Evolutionary conservation across 164 flowering plant species (phyloP).

Genomic region (Liquidambar formosana): DNA sequence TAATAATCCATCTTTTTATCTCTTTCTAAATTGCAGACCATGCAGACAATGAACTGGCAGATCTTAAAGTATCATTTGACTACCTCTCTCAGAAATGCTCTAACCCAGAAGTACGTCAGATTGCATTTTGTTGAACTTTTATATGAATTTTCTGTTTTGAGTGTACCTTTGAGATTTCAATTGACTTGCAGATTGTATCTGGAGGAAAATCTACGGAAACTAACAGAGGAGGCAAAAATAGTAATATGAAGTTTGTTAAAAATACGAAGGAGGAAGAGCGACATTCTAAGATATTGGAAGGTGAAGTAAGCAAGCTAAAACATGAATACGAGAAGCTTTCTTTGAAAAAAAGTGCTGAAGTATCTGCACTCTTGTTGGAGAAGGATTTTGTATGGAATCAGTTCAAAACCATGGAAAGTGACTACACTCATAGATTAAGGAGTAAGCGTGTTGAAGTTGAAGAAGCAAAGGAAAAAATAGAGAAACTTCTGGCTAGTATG

Average conservation of each 20-base stretch:
- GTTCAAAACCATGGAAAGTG: constrained; percentile 55
- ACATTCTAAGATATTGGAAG: constrained; percentile 24
- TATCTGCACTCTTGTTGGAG: constrained; percentile 65
- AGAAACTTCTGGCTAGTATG: constrained; percentile 39
- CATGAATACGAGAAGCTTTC: constrained; percentile 50
- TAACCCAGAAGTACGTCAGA: constrained; percentile 36
- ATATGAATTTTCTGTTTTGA: background rate
- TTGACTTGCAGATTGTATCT: constrained; percentile 29
- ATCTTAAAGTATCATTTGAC: constrained; percentile 49
- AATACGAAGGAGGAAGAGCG: constrained; percentile 15
- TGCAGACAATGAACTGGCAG: constrained; percentile 45
- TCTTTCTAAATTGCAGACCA: constrained; percentile 37
- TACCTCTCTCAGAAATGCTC: constrained; percentile 31
- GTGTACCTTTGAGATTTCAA: background rate
- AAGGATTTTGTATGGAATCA: constrained; percentile 81
- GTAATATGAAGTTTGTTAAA: constrained; percentile 16
- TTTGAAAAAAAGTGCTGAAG: constrained; percentile 49
- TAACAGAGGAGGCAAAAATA: constrained; percentile 12
- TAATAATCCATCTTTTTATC: background rate
- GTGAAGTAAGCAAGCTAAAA: constrained; percentile 52
- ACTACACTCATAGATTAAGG: constrained; percentile 39
- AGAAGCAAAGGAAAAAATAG: constrained; percentile 53
- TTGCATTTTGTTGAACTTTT: background rate
- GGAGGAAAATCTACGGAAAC: constrained; percentile 8
- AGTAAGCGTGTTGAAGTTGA: constrained; percentile 42